Evolutionary conservation across 805 yeast species (phyloP).

Genomic region (Hemisphaericaspora nanyangensis): DNA sequence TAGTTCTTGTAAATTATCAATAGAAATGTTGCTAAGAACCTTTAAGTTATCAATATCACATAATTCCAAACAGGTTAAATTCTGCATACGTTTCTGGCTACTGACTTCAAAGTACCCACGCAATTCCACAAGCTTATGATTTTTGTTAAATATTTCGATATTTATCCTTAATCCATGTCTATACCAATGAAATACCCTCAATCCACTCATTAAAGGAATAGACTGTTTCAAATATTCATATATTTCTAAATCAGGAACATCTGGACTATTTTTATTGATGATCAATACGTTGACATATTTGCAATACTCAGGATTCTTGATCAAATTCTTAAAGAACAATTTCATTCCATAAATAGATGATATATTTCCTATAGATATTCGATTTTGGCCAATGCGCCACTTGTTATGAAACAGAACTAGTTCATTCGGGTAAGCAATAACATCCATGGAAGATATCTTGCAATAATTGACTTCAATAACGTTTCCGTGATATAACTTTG

Average conservation of each 20-base stretch:
- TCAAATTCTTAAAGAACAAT: conserved; percentile 16
- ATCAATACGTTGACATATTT: conserved; percentile 11
- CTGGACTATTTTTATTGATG: conserved; percentile 16
- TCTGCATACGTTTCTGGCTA: not conserved
- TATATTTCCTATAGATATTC: conserved; percentile 5
- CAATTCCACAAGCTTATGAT: not conserved
- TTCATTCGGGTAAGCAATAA: no score
- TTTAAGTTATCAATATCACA: not conserved
- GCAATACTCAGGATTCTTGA: conserved; percentile 9
- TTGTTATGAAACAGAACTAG: no score
- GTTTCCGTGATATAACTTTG: conserved; percentile 10
- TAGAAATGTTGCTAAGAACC: not conserved
- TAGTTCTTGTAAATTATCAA: not conserved
- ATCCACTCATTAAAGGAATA: conserved; percentile 11
- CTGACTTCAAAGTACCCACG: not conserved
- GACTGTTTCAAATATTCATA: conserved; percentile 11
- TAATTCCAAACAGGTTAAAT: not conserved
- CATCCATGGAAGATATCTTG: no score
- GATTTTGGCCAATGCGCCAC: not conserved
- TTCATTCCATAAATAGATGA: conserved; percentile 16
- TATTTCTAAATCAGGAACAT: conserved; percentile 21
- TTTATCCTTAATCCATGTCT: not conserved
- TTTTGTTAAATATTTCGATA: not conserved
- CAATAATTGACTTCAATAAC: no score
- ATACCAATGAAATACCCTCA: conserved; percentile 6